Conservation (phyloP, 345 rosid genomes). For the Eucalyptus tenuipes region DNA sequence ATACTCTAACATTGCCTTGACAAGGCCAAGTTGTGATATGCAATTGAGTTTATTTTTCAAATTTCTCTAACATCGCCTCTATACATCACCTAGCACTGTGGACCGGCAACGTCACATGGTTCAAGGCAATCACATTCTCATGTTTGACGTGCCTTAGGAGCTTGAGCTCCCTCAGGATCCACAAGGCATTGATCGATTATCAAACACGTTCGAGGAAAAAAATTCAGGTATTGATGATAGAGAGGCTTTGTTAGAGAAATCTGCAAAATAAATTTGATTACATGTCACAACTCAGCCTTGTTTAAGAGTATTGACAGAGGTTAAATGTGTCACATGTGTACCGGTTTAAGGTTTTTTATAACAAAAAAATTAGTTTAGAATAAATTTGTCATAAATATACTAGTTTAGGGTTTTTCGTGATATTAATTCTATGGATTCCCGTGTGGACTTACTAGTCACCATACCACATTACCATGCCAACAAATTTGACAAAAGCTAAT, state of each 20-base stretch:
- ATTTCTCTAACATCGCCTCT: neutral
- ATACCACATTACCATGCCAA: neutral
- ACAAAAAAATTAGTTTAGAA: neutral
- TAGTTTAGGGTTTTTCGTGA: no score
- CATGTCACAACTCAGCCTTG: neutral
- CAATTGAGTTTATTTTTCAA: neutral
- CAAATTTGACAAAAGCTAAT: neutral
- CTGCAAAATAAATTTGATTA: neutral
- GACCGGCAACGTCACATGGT: neutral
- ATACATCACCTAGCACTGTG: neutral
- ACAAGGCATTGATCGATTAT: constrained; percentile 43
- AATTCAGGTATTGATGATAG: neutral
- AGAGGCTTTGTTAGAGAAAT: neutral
- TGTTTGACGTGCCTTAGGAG: constrained; percentile 52
- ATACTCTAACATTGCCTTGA: neutral
- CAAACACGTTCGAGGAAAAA: constrained; percentile 31
- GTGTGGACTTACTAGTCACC: neutral
- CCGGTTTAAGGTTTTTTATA: no score
- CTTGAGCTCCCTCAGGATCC: constrained; percentile 63
- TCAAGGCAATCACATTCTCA: neutral
- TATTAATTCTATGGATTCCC: no score
- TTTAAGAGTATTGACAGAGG: neutral
- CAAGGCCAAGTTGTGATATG: neutral
- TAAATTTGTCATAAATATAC: no score
- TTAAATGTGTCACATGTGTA: neutral